Evolutionary conservation across 352 stramenopile species (phyloP).

Genomic region (Chrysophaeum taylorii): DNA sequence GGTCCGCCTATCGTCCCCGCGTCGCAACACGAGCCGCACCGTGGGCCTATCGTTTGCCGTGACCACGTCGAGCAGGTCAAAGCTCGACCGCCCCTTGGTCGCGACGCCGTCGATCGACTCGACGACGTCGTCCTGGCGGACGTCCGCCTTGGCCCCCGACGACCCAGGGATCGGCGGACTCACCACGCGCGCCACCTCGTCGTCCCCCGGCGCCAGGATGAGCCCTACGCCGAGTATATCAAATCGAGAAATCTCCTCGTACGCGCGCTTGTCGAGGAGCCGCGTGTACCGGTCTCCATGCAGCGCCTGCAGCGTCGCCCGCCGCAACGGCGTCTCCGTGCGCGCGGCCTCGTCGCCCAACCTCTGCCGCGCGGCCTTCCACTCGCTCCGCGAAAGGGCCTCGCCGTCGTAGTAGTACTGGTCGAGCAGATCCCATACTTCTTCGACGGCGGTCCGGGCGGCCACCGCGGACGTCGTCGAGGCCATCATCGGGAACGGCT

Average conservation of each 20-base stretch:
- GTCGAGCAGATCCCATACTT: slow-evolving; percentile 10
- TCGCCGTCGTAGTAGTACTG: slow-evolving; percentile 11
- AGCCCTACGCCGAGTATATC: slow-evolving; percentile 10
- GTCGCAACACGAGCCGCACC: neutral
- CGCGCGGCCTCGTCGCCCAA: neutral
- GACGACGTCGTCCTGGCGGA: slow-evolving; percentile 1
- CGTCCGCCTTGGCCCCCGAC: neutral
- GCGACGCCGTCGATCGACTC: neutral
- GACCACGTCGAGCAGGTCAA: slow-evolving; percentile 7
- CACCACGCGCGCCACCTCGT: neutral
- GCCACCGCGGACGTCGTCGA: no score
- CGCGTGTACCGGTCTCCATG: slow-evolving; percentile 3
- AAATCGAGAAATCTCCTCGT: neutral
- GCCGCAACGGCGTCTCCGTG: neutral
- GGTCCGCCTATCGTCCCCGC: neutral
- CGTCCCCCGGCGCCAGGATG: neutral
- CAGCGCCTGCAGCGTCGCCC: slow-evolving; percentile 6
- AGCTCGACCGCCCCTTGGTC: neutral
- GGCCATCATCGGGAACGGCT: no score
- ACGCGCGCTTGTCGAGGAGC: neutral
- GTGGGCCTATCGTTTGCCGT: neutral
- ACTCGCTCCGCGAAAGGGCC: neutral
- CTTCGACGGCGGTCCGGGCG: no score
- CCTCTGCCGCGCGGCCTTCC: neutral
- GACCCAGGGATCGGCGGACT: neutral